Evolutionary conservation across 1,284 basidiomycete species (phyloP), one percentile per base, ranked within the genome.

Genomic region (Apiotrichum porosum): DNA sequence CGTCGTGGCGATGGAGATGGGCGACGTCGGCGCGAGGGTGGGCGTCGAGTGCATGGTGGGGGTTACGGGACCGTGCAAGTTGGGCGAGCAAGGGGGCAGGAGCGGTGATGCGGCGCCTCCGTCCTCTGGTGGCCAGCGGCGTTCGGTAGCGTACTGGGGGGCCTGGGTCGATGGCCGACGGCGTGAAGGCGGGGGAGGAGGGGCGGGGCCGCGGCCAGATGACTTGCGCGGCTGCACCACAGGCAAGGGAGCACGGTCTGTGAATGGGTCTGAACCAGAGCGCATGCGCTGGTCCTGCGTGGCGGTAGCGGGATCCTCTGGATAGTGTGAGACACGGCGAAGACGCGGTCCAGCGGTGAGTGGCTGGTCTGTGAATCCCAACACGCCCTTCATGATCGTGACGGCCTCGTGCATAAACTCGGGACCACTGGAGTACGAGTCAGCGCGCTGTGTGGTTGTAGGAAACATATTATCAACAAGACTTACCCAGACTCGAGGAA

Each of bases 391-490:
- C 38, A 72, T 48, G 14, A 68, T 49, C 4, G 57, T 56, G 9
- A 72, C 52, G 6, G 65, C 65, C 48, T 71, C 65, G 42, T 65
- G 62, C 68, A 72, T 71, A 50, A 72, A 72, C 28, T 68, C 70
- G 5, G 56, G 52, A 2, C 68, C 70, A 10, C 68, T 68, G 30
- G 17, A n/a, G 6, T 30, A 15, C 8, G 39, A 13, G 24, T n/a
- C 36, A 17, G 24, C 10, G 10, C 9, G 22, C 9, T 24, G 34
- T 15, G 28, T 30, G 18, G 5, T 26, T 24, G 17, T 18, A 5
- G n/a, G 17, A 38, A 37, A n/a, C n/a, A n/a, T n/a, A n/a, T n/a
- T n/a, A n/a, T n/a, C 28, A 28, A 24, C 18, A 6, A 14, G 22
- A 61, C 66, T 57, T 48, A 69, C 66, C 66, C 70, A 21, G 68